Percentiles rank a stretch among this genome's conserved stretches.
phyloP scores from a whole-genome alignment of 768 basidiomycete species.

The Leccinum longicurvipes region DNA sequence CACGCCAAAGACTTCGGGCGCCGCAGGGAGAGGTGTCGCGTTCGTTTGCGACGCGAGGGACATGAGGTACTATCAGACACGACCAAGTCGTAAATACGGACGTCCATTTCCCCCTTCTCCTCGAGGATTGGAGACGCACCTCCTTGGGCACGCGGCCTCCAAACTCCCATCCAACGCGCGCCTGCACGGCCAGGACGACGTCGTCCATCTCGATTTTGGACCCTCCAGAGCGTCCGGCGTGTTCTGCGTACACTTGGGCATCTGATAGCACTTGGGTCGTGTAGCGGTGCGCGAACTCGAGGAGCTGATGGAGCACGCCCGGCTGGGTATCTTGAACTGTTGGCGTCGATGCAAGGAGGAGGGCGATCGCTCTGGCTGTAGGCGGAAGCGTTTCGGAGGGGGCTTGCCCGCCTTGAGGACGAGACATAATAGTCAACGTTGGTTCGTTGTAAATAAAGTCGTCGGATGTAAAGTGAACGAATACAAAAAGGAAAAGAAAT shows the following conservation, averaged over 20 bases:
- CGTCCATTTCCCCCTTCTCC: neutral
- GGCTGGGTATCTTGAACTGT: conserved; percentile 85
- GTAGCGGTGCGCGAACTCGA: conserved; percentile 85
- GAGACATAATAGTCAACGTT: conserved; percentile 39
- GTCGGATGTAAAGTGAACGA: neutral
- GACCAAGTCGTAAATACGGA: neutral
- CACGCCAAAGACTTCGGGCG: conserved; percentile 90
- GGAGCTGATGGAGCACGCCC: conserved; percentile 79
- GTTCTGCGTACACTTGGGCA: conserved; percentile 84
- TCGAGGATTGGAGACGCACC: conserved; percentile 41
- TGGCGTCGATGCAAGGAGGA: conserved; percentile 79
- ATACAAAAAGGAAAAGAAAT: conserved; percentile 10
- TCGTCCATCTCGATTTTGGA: conserved; percentile 80
- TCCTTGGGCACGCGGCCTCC: conserved; percentile 88
- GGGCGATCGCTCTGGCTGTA: conserved; percentile 81
- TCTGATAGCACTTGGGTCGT: conserved; percentile 81
- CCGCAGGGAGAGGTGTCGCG: conserved; percentile 71
- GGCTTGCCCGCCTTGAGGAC: conserved; percentile 30
- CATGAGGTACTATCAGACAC: conserved; percentile 55
- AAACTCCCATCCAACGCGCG: conserved; percentile 90
- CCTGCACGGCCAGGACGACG: conserved; percentile 76
- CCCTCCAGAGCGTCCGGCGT: conserved; percentile 64
- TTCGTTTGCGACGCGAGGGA: conserved; percentile 84
- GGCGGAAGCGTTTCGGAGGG: conserved; percentile 69
- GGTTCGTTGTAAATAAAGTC: neutral